Percentiles rank a stretch among this genome's conserved stretches.
Evolutionary conservation across 352 stramenopile genomes (phyloP).

Genomic region (Plasmopara muralis): DNA sequence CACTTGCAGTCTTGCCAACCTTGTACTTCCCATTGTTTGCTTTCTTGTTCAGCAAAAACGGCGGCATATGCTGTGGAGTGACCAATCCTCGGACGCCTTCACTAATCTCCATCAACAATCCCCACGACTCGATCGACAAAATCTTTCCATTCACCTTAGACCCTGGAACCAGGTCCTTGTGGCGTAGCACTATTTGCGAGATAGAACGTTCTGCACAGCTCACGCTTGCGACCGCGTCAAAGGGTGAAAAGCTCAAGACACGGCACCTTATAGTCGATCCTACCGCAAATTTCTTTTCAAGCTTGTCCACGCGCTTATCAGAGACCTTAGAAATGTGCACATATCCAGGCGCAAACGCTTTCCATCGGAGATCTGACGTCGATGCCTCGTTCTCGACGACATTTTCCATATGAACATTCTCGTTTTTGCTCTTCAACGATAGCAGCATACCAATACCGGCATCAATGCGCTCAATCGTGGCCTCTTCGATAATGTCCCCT

Average conservation of each 20-base stretch:
- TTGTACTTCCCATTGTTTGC: slow-evolving; percentile 67
- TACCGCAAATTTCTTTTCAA: slow-evolving; percentile 81
- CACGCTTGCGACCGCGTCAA: slow-evolving; percentile 79
- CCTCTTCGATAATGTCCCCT: slow-evolving; percentile 68
- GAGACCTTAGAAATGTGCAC: slow-evolving; percentile 86
- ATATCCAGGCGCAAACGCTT: slow-evolving; percentile 74
- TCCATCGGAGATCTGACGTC: slow-evolving; percentile 57
- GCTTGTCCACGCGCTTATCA: slow-evolving; percentile 79
- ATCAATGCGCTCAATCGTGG: slow-evolving; percentile 78
- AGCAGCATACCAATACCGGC: slow-evolving; percentile 81
- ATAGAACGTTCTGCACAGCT: slow-evolving; percentile 77
- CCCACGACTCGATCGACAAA: slow-evolving; percentile 73
- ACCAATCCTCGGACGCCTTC: slow-evolving; percentile 80
- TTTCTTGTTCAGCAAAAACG: slow-evolving; percentile 63
- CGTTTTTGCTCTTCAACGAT: slow-evolving; percentile 48
- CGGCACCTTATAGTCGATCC: slow-evolving; percentile 57
- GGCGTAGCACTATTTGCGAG: slow-evolving; percentile 66
- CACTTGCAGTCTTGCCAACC: slow-evolving; percentile 64
- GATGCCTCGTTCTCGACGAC: slow-evolving; percentile 19
- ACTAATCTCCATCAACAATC: slow-evolving; percentile 79
- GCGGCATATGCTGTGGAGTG: slow-evolving; percentile 64
- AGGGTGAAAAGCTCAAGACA: slow-evolving; percentile 80
- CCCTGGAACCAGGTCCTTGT: slow-evolving; percentile 69
- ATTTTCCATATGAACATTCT: slow-evolving; percentile 51
- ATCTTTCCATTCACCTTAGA: slow-evolving; percentile 77